Base-by-base conservation (phyloP, 2,329 filamentous ascomycete species). In the Trichoderma gracile region DNA sequence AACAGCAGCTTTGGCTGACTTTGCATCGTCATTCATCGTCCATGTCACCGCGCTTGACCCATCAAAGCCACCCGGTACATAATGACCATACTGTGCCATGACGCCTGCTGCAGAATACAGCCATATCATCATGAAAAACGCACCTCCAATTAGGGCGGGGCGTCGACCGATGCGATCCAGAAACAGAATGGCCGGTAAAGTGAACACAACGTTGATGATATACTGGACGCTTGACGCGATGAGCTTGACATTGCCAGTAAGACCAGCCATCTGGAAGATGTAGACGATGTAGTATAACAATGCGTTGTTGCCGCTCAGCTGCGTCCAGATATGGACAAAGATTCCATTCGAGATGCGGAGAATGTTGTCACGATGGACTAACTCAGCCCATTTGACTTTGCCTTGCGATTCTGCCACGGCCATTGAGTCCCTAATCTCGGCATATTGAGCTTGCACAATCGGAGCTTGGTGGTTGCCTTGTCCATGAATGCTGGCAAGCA, bases 301-400 rank as follows among this genome's bases (percentile, higher is more conserved):
- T 10, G 57, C 57, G 15, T 60, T 60, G n/a, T 60, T 60, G 33
- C 57, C 57, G 19, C 57, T 60, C 19, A 60, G 7, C 14, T 60
- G 57, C 14, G 57, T 52, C 46, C 57, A 60, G 14, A 60, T 52
- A 12, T 60, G 57, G 14, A 60, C 57, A 19, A 60, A 60, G 15
- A 60, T 52, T 42, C 57, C 57, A 15, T 52, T 60, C 33, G 46
- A 42, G n/a, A 52, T 52, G 21, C 57, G 57, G 30, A 43, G 57
- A n/a, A 60, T 52, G 14, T 60, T 60, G 57, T 60, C 57, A 25
- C 30, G 57, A 47, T 60, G 57, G 21, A 60, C 42, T 21, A 60
- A 50, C 46, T 60, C 57, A 15, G 33, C 21, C 57, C 57, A 60
- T 23, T 52, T 52, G 5, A 60, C 57, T 25, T 50, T 17, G 25